Base-by-base conservation (phyloP, 176 grass and related monocot species). In the Melocanna baccifera region DNA sequence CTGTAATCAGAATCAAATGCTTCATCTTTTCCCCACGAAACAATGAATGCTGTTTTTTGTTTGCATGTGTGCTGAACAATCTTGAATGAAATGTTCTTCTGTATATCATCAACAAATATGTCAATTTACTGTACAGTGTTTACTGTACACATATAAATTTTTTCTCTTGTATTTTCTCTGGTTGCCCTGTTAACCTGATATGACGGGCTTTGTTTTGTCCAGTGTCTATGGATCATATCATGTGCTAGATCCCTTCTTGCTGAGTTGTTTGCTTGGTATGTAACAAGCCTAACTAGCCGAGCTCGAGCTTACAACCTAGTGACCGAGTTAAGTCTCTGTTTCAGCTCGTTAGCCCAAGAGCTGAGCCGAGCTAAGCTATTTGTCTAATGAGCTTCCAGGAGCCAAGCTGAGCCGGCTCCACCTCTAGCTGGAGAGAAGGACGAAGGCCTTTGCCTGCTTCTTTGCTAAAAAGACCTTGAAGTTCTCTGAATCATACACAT, bases 81-180 rank as follows among this genome's bases (percentile, higher is more conserved):
- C 48, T 78, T 43, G 30, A 78, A 78, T 77, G 48, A 57, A 67
- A 43, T 45, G 6, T 66, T 73, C 55, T 83, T 34, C 29, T 39
- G 23, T 18, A 63, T 64, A 16, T 19, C 29, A 23, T 75, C 14
- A 69, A 20, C 34, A 36, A 26, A 41, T 71, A 71, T 62, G 59
- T 50, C 25, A 50, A 51, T 7, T 40, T 48, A 7, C 28, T 64
- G 28, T 37, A 62, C 62, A 59, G 18, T 46, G 53, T 73, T 71
- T 48, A n/a, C 1, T 16, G 2, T 52, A 22, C 2, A 29, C 16
- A 36, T 29, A 61, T 18, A 22, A 9, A 26, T 69, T 52, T 26
- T 68, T 42, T 77, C 11, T 19, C 39, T 4, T 76, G 13, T 40
- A 66, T 65, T 66, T 84, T 9, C 8, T 55, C 5, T 76, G 47